Conservation (phyloP, 257 asterid genomes). For the Ehretia macrophylla region DNA sequence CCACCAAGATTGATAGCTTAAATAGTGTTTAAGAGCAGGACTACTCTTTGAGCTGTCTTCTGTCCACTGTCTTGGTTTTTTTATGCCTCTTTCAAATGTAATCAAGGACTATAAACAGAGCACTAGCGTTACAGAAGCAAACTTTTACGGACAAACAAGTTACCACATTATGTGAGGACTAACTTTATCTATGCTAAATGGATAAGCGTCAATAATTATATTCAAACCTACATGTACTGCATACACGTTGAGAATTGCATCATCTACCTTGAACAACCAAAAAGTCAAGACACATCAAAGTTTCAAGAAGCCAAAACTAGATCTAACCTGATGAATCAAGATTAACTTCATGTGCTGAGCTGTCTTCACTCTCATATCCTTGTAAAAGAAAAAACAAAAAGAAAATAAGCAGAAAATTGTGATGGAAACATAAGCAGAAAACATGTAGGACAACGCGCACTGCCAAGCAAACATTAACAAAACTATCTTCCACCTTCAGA, state of each 20-base stretch:
- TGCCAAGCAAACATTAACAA: not conserved
- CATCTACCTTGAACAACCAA: not conserved
- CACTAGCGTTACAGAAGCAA: too few relatives aligned
- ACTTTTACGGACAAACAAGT: too few relatives aligned
- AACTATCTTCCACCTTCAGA: not conserved
- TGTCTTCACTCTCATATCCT: slow-evolving; percentile 94
- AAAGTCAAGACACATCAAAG: not conserved
- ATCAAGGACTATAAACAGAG: too few relatives aligned
- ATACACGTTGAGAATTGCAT: not conserved
- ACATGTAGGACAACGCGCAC: not conserved
- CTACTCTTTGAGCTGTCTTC: too few relatives aligned
- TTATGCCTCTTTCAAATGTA: too few relatives aligned
- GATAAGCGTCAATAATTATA: too few relatives aligned
- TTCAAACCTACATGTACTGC: too few relatives aligned
- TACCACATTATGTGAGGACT: too few relatives aligned
- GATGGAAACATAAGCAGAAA: not conserved
- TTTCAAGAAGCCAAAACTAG: slow-evolving; percentile 5
- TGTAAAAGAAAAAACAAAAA: slow-evolving; percentile 9
- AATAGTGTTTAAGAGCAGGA: too few relatives aligned
- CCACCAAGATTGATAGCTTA: too few relatives aligned
- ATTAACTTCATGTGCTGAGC: slow-evolving; percentile 74
- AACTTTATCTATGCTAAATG: too few relatives aligned
- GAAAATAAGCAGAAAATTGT: slow-evolving; percentile 2
- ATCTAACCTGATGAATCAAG: slow-evolving; percentile 79
- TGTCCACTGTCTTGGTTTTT: too few relatives aligned